phyloP scores from a whole-genome alignment of 2,329 filamentous ascomycete species.

The Cryphonectria japonica region DNA sequence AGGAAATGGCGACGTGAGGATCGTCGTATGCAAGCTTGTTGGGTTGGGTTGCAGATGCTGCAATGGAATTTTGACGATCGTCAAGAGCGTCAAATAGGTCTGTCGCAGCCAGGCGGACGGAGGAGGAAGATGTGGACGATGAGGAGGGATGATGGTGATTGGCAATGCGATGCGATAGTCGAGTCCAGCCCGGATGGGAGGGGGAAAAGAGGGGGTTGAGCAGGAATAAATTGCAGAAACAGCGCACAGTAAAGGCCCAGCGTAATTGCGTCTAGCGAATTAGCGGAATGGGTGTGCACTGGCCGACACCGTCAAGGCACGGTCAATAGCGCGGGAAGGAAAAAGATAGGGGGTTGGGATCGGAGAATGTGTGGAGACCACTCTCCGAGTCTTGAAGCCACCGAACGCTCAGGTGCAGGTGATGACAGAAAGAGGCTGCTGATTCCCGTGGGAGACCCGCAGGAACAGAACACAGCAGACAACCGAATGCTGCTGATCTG shows the following conservation, averaged over 20 bases:
- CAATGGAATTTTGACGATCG: conserved; percentile 18
- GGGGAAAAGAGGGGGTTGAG: background rate
- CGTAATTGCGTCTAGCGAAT: conserved; percentile 31
- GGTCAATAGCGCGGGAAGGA: conserved; percentile 27
- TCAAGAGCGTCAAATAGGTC: conserved; percentile 14
- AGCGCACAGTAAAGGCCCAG: conserved; percentile 15
- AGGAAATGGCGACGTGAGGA: conserved; percentile 21
- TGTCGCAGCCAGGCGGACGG: conserved; percentile 29
- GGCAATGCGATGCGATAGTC: conserved; percentile 17
- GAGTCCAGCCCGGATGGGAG: conserved; percentile 30
- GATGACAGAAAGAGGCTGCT: conserved; percentile 17
- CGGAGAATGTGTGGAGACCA: conserved; percentile 27
- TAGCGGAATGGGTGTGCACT: conserved; percentile 29
- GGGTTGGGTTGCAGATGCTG: background rate
- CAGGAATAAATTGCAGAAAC: conserved; percentile 26
- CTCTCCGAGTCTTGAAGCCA: conserved; percentile 22
- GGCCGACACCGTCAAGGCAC: conserved; percentile 31
- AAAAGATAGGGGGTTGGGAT: conserved; percentile 30
- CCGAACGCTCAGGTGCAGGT: conserved; percentile 20
- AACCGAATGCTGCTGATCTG: conserved; percentile 26
- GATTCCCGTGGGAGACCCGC: conserved; percentile 28
- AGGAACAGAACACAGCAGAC: conserved; percentile 20
- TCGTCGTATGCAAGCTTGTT: conserved; percentile 21
- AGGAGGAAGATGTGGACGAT: background rate
- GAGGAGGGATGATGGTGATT: background rate